Conservation (phyloP, 257 asterid species). For the Solanum chiquidenum region DNA sequence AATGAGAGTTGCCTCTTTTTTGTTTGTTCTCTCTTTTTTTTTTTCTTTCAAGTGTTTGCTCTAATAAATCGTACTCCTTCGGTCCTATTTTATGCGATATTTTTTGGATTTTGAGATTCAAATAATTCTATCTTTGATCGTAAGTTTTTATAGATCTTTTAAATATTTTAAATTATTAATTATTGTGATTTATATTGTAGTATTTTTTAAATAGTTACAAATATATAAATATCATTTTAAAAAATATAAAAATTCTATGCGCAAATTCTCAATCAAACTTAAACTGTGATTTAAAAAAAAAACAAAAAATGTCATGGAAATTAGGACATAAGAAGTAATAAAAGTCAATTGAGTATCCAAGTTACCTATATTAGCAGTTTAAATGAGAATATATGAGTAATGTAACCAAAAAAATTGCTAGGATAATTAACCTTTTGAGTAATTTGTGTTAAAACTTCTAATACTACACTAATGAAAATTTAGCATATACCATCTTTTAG, state of each 20-base stretch:
- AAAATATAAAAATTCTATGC: too few species aligned
- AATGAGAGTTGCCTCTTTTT: slow-evolving; percentile 14
- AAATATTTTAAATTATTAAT: too few species aligned
- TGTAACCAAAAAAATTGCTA: neutral
- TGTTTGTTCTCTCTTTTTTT: neutral
- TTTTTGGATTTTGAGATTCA: too few species aligned
- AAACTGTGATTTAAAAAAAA: too few species aligned
- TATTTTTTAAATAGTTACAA: too few species aligned
- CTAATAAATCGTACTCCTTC: neutral
- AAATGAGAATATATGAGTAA: neutral
- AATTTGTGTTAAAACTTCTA: neutral
- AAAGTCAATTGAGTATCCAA: neutral
- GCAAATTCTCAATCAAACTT: too few species aligned
- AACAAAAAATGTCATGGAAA: too few species aligned
- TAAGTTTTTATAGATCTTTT: too few species aligned
- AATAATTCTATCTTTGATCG: too few species aligned
- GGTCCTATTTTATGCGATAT: too few species aligned
- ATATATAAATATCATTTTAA: too few species aligned
- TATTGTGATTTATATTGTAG: too few species aligned
- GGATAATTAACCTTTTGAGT: neutral
- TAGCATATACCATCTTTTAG: neutral
- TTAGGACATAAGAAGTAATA: neutral
- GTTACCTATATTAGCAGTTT: neutral
- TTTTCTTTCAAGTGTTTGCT: neutral
- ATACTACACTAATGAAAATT: neutral